Evolutionary conservation across 176 grass and related monocot species (phyloP).

Genomic region (Bonia amplexicaulis): DNA sequence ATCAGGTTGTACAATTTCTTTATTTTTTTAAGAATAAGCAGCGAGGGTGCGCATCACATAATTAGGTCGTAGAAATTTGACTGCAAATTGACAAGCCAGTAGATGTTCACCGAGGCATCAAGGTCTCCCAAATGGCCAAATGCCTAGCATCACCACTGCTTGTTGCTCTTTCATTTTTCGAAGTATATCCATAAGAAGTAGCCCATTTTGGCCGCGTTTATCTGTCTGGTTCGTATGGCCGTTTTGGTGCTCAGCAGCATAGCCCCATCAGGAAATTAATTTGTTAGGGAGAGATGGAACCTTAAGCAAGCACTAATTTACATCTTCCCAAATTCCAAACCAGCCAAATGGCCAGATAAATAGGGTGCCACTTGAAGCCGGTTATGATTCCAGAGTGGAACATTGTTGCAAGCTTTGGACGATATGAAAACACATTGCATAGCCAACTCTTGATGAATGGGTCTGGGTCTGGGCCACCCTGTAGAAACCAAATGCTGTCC

Average conservation of each 20-base stretch:
- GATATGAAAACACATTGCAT: neutral
- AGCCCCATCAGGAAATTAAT: neutral
- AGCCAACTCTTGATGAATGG: too few relatives aligned
- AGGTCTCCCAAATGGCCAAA: neutral
- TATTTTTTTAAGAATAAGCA: too few relatives aligned
- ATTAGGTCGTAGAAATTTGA: neutral
- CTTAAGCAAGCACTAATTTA: neutral
- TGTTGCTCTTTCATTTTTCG: too few relatives aligned
- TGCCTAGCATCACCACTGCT: neutral
- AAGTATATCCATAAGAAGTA: too few relatives aligned
- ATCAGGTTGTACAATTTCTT: neutral
- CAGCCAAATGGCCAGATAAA: neutral
- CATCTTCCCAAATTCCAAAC: neutral
- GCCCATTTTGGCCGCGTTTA: neutral
- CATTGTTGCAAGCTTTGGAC: neutral
- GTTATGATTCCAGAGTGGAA: neutral
- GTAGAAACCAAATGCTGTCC: neutral
- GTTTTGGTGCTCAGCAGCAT: neutral
- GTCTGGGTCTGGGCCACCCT: neutral
- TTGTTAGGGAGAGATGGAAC: neutral
- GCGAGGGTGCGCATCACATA: too few relatives aligned
- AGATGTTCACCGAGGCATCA: neutral
- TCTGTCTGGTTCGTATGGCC: neutral
- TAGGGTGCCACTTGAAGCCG: neutral
- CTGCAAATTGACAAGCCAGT: neutral